Percentiles rank a stretch among this genome's conserved stretches.
Evolutionary conservation across 495 filamentous ascomycete genomes (phyloP).

Genomic region (Xylaria acuta): DNA sequence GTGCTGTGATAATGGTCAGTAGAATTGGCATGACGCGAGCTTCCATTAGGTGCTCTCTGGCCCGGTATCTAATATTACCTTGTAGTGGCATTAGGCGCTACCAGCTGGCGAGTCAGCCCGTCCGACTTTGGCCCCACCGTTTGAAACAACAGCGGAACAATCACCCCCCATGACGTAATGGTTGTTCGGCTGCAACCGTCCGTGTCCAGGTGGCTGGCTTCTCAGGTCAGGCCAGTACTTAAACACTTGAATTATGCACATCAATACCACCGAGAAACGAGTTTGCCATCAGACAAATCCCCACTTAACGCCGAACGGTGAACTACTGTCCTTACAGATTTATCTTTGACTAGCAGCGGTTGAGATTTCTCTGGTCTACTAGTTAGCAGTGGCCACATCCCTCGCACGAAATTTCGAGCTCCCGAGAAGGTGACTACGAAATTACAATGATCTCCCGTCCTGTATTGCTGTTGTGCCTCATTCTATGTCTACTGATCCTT

Average conservation of each 20-base stretch:
- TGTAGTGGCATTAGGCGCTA: too few species aligned
- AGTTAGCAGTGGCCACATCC: background rate
- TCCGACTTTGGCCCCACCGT: background rate
- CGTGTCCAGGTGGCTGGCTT: too few species aligned
- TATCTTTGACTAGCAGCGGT: background rate
- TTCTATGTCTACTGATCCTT: conserved; percentile 56
- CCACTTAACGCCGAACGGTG: background rate
- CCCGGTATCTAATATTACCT: background rate
- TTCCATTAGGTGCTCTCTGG: background rate
- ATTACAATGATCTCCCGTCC: conserved; percentile 22
- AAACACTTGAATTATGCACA: too few species aligned
- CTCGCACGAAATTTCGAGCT: background rate
- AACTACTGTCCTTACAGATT: background rate
- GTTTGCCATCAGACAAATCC: background rate
- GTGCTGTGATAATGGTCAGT: too few species aligned
- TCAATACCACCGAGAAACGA: background rate
- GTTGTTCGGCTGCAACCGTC: background rate
- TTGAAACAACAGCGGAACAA: background rate
- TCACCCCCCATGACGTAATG: background rate
- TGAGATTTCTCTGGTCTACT: background rate
- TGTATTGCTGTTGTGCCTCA: conserved; percentile 7
- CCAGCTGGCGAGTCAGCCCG: too few species aligned
- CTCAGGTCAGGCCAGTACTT: too few species aligned
- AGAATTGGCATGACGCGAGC: background rate
- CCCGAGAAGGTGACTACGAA: background rate